Evolutionary conservation across 345 rosid species (phyloP), one percentile per base, ranked within the genome.

Genomic region (Durio zibethinus): DNA sequence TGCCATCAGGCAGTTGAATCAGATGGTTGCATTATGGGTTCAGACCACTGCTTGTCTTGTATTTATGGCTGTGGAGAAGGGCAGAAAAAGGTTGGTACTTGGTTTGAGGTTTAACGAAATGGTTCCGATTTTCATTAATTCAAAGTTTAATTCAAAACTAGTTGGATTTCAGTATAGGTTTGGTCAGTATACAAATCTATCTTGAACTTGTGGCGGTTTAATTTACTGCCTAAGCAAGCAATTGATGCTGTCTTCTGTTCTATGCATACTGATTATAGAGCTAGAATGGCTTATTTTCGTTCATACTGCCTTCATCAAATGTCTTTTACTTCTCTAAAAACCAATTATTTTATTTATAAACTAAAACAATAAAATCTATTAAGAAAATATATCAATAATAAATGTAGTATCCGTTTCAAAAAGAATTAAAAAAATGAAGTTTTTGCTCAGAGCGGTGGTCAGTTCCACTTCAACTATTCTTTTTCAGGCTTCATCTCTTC

Each of bases 1-100:
- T 38, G 33, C 42, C 76, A 23, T 59, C 77, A 18, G 59, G 71
- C 50, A 72, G 65, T 53, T 80, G 77, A 66, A 56, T 54, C 65
- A 7, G 9, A 14, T 31, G 21, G 72, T 2, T n/a, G 9, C 27
- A 54, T 54, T 25, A 25, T 68, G 33, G 35, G 25, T 68, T 43
- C 21, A 1, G 18, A n/a, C 16, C 16, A 4, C 15, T 16, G 0
- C 36, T 5, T 10, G 33, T 23, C 7, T 53, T 53, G 2, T 18
- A 52, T 16, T 35, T 9, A 1, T 15, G 31, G 64, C 4, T 59
- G 64, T 59, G 7, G 7, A 59, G 11, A 31, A 31, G 66, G n/a
- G 36, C 48, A 67, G 5, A 67, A 23, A 20, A 11, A 42, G 35
- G 50, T 27, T 40, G 5, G 1, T 31, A 31, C 33, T 31, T 31